Percentiles rank a stretch among this genome's conserved stretches.
Evolutionary conservation across 2,329 filamentous ascomycete species (phyloP).

Genomic region (Coniella vitis): DNA sequence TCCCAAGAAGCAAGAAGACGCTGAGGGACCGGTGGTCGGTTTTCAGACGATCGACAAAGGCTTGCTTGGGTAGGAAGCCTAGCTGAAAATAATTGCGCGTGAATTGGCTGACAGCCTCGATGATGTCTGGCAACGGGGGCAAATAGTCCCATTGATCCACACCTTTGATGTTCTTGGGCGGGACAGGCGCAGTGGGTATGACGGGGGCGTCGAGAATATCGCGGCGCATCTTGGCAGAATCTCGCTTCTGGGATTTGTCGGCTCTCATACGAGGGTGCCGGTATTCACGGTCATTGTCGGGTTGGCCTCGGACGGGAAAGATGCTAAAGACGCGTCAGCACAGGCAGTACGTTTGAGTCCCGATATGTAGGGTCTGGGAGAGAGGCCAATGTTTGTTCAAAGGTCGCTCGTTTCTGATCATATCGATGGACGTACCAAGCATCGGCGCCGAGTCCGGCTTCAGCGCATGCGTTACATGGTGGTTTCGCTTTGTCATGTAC

Average conservation of each 20-base stretch:
- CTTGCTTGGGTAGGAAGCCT: slow-evolving; percentile 49
- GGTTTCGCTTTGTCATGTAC: slow-evolving; percentile 40
- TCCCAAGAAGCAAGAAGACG: slow-evolving; percentile 47
- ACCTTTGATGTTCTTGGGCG: slow-evolving; percentile 20
- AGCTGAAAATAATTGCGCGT: slow-evolving; percentile 52
- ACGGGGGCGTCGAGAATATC: slow-evolving; percentile 26
- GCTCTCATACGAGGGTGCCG: slow-evolving; percentile 47
- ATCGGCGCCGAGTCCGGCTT: slow-evolving; percentile 39
- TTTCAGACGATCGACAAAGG: slow-evolving; percentile 41
- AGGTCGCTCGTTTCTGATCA: background rate
- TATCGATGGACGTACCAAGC: slow-evolving; percentile 40
- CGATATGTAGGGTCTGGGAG: too few relatives aligned
- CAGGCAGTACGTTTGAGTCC: background rate
- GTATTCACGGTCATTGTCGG: slow-evolving; percentile 48
- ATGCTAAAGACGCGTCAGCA: slow-evolving; percentile 28
- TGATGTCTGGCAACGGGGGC: slow-evolving; percentile 40
- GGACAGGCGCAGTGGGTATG: slow-evolving; percentile 10
- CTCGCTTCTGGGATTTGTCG: slow-evolving; percentile 37
- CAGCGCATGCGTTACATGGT: slow-evolving; percentile 45
- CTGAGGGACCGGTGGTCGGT: slow-evolving; percentile 42
- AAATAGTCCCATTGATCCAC: slow-evolving; percentile 43
- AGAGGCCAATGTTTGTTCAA: too few relatives aligned
- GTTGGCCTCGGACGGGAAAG: slow-evolving; percentile 46
- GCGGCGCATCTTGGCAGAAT: slow-evolving; percentile 30
- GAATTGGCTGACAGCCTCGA: slow-evolving; percentile 47